Base-by-base conservation (phyloP, 2,329 filamentous ascomycete genomes). In the Fusarium drepaniforme region DNA sequence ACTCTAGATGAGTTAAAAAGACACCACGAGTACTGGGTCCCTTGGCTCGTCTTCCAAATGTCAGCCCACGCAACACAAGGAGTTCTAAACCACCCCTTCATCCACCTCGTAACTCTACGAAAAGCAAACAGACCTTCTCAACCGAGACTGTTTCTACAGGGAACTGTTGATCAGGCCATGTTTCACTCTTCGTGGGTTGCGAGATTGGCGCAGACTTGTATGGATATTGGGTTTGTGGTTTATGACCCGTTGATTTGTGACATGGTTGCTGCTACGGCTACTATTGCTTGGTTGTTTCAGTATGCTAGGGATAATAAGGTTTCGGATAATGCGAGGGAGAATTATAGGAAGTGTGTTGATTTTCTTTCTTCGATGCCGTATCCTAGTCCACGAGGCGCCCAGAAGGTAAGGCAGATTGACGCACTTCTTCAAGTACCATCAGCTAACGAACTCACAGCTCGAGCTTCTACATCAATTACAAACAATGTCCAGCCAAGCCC, bases 171-270 rank as follows among this genome's bases (percentile, higher is more conserved):
- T 5, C 76, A 78, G 3, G 76, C 76, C 1, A 67, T 78, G 58
- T 78, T 76, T n/a, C 75, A 78, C 33, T 77, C 73, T 9, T 71
- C 69, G 1, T 78, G 76, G 76, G 76, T 78, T 8, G 66, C 68
- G 0, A 53, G 75, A 2, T 42, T 78, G 18, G 62, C 77, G 0
- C 73, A 78, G 25, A 78, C 75, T 15, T 77, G 76, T 15, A 56
- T 77, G 25, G 76, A 77, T 25, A 51, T 73, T 13, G 66, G 67
- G 1, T 73, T 78, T 8, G 49, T 67, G 46, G 68, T 75, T 4
- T 70, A 67, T 15, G 76, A 78, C 15, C 76, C 76, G 0, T 49
- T 78, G 9, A 74, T 78, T 1, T 71, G 76, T 5, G 73, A 74
- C 8, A 35, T 77, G n/a, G 72, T 78, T 25, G 76, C 76, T 8